Evolutionary conservation across 352 stramenopile species (phyloP), one percentile per base, ranked within the genome.

Genomic region (Aphanomyces invadans): DNA sequence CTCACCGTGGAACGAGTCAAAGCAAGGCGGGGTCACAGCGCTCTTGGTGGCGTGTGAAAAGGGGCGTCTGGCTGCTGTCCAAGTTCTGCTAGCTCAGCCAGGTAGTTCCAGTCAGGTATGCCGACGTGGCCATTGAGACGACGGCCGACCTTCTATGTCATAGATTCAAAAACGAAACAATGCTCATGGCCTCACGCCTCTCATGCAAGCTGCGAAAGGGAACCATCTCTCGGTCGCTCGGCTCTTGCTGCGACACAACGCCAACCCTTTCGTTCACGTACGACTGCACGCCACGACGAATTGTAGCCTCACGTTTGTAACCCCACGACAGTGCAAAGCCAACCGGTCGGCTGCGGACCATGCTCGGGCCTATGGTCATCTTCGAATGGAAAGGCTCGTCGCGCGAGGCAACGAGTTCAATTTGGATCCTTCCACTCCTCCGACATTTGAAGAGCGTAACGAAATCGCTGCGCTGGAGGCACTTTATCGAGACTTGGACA

Each of bases 41-140:
- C 19, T 63, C 15, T 36, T 51, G 19, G 31, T 63, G 3, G 55
- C 55, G 5, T 52, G 55, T 36, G 55, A 63, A 31, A 63, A 63
- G 31, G 55, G 55, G 3, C 17, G 55, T 3, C 9, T 51, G 3
- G 55, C 28, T 19, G 26, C 45, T 0, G 33, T 63, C 3, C 29
- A 51, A 36, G 32, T 19, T 3, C 32, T 63, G 1, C 19, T 63
- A 12, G 55, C 55, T 0, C 32, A 33, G 11, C 21, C 55, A 33
- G 12, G 10, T 11, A 29, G 3, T 29, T 4, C 10, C 7, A 33
- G 21, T 25, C 25, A 44, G 51, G 21, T 44, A 25, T 7, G 11
- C 7, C 10, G 48, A 15, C 12, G 21, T 25, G 48, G 15, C 19
- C 15, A 12, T 55, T 48, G 15, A 48, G 39, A n/a, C 39, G 15